phyloP scores from a whole-genome alignment of 257 asterid species.

The Misopates orontium region DNA sequence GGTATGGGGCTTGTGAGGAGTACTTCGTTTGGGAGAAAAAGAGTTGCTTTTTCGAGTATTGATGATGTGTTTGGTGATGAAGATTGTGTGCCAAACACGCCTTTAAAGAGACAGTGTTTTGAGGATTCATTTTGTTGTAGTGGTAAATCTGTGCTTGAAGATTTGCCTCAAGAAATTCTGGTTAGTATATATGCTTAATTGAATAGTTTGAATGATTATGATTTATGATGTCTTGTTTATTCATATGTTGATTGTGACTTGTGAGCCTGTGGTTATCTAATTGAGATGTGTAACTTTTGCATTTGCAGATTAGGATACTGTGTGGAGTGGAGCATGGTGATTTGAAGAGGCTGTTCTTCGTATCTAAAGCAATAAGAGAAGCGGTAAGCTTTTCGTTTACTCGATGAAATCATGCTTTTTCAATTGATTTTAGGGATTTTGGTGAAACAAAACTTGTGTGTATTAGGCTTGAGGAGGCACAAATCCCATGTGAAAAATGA shows the following conservation, averaged over 20 bases:
- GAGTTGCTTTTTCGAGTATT: conserved; percentile 39
- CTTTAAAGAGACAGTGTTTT: conserved; percentile 41
- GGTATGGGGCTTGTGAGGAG: conserved; percentile 50
- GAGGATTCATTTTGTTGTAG: conserved; percentile 13
- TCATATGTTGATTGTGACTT: too few relatives aligned
- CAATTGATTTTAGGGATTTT: too few relatives aligned
- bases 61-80: conserved; percentile 7
- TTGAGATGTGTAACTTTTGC: background rate
- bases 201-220: too few relatives aligned
- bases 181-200: too few relatives aligned
- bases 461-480: too few relatives aligned
- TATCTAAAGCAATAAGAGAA: conserved; percentile 21
- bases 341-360: conserved; percentile 22
- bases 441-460: too few relatives aligned
- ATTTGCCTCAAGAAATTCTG: conserved; percentile 70
- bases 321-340: conserved; percentile 32
- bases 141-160: conserved; percentile 44
- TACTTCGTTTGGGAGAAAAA: conserved; percentile 60
- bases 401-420: too few relatives aligned
- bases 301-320: conserved; percentile 29
- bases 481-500: too few relatives aligned
- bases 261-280: too few relatives aligned
- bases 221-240: too few relatives aligned
- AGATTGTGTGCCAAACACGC: conserved; percentile 19
- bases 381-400: conserved; percentile 3